phyloP scores from a whole-genome alignment of 768 basidiomycete genomes.

The Boletus eberwhitei region DNA sequence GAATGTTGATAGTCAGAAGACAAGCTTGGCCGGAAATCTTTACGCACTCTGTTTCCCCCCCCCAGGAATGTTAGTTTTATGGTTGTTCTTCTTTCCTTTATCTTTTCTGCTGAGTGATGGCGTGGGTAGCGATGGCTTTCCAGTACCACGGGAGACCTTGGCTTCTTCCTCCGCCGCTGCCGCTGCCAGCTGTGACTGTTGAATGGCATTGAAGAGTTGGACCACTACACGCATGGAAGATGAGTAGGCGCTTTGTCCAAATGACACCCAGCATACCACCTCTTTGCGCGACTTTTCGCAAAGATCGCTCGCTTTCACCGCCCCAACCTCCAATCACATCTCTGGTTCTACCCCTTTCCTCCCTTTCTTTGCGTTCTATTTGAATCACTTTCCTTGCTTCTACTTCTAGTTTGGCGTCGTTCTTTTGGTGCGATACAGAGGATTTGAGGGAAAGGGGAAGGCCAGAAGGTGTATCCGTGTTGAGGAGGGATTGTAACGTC shows the following conservation, averaged over 20 bases:
- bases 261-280: conserved; percentile 51
- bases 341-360: conserved; percentile 62
- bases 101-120: conserved; percentile 51
- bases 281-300: conserved; percentile 81
- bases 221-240: conserved; percentile 48
- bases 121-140: conserved; percentile 70
- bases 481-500: conserved; percentile 67
- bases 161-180: conserved; percentile 50
- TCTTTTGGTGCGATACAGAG: conserved; percentile 61
- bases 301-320: conserved; percentile 70
- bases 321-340: conserved; percentile 90
- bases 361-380: conserved; percentile 68
- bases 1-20: conserved; percentile 5
- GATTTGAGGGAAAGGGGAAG: conserved; percentile 79
- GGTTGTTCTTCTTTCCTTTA: conserved; percentile 48
- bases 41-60: conserved; percentile 55
- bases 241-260: not conserved
- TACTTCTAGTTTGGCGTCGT: conserved; percentile 72
- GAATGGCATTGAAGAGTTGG: conserved; percentile 83
- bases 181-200: conserved; percentile 68
- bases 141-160: conserved; percentile 63
- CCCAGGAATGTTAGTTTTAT: conserved; percentile 53
- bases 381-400: conserved; percentile 70
- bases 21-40: conserved; percentile 1
- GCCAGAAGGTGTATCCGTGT: conserved; percentile 66